Base-by-base conservation (phyloP, 331 rosid species). In the Ulmus americana region DNA sequence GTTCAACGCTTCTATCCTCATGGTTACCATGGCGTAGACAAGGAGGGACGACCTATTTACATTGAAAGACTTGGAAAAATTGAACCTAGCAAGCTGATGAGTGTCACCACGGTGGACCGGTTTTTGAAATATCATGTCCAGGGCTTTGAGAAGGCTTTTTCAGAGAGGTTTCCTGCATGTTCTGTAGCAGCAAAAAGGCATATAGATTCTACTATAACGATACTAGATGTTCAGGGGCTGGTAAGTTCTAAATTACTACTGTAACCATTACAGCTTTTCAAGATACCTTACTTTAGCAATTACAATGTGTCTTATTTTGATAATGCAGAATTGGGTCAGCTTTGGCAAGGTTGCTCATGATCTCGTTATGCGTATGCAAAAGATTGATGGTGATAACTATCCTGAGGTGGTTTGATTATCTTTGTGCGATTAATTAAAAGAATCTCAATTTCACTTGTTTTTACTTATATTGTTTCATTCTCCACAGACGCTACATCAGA, bases 11-110 rank as follows among this genome's bases (percentile, higher is more conserved):
- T 61, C 74, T 94, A 94, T 68, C 99, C 99, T 59, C 99, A 87
- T 83, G 95, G 95, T 71, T 87, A 77, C 75, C 99, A 94, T 79
- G 95, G 99, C 74, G 95, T 90, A 50, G 99, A 94, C 82, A 87
- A 86, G 81, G 95, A 63, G 55, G 99, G 99, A 44, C 74, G 90
- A 5, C 99, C 99, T 11, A 79, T 94, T 82, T 94, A 94, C 67
- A 85, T 94, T 73, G 99, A 94, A 84, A 87, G 91, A 80, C 83
- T 87, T 63, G 97, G 99, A 61, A 85, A 90, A 85, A 75, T 87
- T 79, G 95, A 94, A 52, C 95, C 88, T 45, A 69, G 67, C 83
- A 94, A 90, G 74, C 83, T 94, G 77, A 79, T 94, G 97, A 82
- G 22, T 64, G 90, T 85, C 65, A 94, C 99, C 49, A 84, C 99